Evolutionary conservation across 2,329 filamentous ascomycete genomes (phyloP).

Genomic region (Metarhizium rileyi): DNA sequence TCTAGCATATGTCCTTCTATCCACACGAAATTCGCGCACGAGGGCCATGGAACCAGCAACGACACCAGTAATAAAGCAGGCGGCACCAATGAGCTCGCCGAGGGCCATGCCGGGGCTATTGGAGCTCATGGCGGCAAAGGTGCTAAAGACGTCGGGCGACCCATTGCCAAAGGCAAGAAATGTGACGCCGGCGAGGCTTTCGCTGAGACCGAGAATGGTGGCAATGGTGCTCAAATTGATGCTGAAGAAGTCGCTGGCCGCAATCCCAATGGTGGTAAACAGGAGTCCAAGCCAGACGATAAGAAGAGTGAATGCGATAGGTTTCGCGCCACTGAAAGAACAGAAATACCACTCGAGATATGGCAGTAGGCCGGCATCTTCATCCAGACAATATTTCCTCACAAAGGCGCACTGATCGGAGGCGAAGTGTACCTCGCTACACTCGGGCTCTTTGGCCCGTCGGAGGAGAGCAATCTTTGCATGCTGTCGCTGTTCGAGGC

Average conservation of each 20-base stretch:
- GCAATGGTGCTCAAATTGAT: slow-evolving; percentile 93
- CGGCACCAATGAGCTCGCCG: slow-evolving; percentile 88
- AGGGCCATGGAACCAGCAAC: slow-evolving; percentile 96
- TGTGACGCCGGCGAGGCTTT: slow-evolving; percentile 92
- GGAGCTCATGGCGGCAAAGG: slow-evolving; percentile 94
- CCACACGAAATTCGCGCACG: slow-evolving; percentile 89
- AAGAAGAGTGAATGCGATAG: slow-evolving; percentile 69
- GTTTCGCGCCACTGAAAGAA: slow-evolving; percentile 54
- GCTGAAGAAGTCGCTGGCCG: slow-evolving; percentile 96
- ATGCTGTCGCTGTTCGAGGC: slow-evolving; percentile 5
- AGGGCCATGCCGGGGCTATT: slow-evolving; percentile 96
- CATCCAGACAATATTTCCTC: slow-evolving; percentile 69
- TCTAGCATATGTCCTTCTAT: slow-evolving; percentile 78
- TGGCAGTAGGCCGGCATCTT: slow-evolving; percentile 80
- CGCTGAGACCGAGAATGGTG: slow-evolving; percentile 79
- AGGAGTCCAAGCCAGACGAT: slow-evolving; percentile 78
- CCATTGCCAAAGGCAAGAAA: slow-evolving; percentile 96
- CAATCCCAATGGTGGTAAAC: slow-evolving; percentile 95
- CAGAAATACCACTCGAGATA: slow-evolving; percentile 94
- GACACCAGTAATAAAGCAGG: slow-evolving; percentile 91
- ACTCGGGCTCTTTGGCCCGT: slow-evolving; percentile 40
- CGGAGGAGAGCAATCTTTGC: slow-evolving; percentile 12
- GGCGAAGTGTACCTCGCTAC: slow-evolving; percentile 67
- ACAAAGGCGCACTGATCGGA: slow-evolving; percentile 83
- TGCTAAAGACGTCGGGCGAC: slow-evolving; percentile 96